phyloP scores from a whole-genome alignment of 179 eudicot species.

The Silene coronaria region DNA sequence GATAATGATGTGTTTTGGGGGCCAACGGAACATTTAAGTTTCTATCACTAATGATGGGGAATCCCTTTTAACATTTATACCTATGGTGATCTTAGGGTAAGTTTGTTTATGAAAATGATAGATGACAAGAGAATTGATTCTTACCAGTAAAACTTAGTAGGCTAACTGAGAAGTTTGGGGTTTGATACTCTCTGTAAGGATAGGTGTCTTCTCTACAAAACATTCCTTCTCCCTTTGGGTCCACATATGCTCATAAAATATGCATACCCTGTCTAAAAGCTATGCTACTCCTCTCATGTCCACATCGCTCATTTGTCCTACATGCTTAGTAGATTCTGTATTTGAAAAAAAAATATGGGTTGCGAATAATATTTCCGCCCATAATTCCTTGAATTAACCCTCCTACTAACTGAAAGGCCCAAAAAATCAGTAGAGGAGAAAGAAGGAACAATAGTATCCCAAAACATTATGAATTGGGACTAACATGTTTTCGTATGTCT shows the following conservation, averaged over 20 bases:
- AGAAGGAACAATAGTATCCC: background rate
- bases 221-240: conserved; percentile 26
- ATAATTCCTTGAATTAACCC: conserved; percentile 10
- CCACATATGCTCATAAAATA: conserved; percentile 17
- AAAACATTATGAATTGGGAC: background rate
- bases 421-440: background rate
- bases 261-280: background rate
- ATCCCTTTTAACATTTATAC: background rate
- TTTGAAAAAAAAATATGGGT: background rate
- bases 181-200: conserved; percentile 17
- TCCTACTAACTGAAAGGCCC: background rate
- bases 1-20: conserved; percentile 1
- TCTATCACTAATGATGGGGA: conserved; percentile 1
- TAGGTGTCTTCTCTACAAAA: conserved; percentile 18
- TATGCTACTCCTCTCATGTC: conserved; percentile 18
- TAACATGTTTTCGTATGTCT: conserved; percentile 1
- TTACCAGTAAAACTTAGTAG: conserved; percentile 17
- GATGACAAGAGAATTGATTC: conserved; percentile 18
- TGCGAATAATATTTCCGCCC: background rate
- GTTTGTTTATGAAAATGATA: conserved; percentile 17
- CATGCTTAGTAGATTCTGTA: conserved; percentile 21
- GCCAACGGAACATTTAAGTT: background rate
- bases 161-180: conserved; percentile 19
- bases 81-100: conserved; percentile 11
- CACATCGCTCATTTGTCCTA: conserved; percentile 19